Conservation (phyloP, 495 filamentous ascomycete species). For the Xylaria sp. region DNA sequence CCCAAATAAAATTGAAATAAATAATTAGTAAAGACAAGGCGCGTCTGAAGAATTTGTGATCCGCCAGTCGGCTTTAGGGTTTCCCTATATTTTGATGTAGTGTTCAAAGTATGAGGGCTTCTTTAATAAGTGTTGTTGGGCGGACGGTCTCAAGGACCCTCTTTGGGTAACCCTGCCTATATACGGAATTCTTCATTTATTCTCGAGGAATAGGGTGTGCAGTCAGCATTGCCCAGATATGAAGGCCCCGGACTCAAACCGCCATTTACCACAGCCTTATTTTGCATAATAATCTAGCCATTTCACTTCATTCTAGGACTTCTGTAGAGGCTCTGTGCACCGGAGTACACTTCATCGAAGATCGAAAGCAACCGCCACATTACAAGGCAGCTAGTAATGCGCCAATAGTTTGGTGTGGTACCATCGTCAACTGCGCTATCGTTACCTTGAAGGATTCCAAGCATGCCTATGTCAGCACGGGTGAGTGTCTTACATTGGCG, state of each 20-base stretch:
- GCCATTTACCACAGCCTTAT: neutral
- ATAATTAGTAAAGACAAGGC: neutral
- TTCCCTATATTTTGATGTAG: neutral
- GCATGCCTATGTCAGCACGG: neutral
- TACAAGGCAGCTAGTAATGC: neutral
- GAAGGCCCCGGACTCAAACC: neutral
- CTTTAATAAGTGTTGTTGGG: neutral
- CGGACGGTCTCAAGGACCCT: neutral
- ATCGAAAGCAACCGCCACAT: neutral
- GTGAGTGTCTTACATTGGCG: neutral
- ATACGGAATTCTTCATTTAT: neutral
- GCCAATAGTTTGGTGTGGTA: neutral
- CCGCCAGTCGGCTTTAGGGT: neutral
- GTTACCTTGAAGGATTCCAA: constrained; percentile 2
- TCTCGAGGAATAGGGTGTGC: neutral
- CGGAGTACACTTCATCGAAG: neutral
- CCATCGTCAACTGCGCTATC: neutral
- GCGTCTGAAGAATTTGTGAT: neutral
- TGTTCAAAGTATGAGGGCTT: neutral
- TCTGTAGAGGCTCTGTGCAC: neutral
- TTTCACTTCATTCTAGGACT: neutral
- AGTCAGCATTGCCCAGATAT: neutral
- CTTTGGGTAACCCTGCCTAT: neutral
- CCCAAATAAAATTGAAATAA: neutral
- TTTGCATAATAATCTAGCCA: neutral